Evolutionary conservation across 345 rosid genomes (phyloP).

Genomic region (Kandelia obovata): DNA sequence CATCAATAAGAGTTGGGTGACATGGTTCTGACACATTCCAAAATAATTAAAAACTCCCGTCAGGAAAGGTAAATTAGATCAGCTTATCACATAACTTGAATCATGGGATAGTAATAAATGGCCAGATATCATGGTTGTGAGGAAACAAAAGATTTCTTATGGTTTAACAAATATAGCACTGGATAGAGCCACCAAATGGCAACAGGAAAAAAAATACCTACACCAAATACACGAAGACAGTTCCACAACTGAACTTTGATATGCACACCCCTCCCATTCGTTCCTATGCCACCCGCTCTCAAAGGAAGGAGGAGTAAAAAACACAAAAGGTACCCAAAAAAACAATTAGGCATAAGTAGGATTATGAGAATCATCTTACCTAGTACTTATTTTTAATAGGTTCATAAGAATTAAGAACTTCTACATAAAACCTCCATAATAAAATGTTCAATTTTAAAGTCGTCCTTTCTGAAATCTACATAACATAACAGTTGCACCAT

Average conservation of each 20-base stretch:
- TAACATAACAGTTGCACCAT: background rate
- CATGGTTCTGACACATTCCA: background rate
- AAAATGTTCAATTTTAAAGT: background rate
- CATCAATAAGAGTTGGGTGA: background rate
- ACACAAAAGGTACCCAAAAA: background rate
- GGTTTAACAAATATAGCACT: background rate
- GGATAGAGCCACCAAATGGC: background rate
- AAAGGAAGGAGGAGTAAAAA: background rate
- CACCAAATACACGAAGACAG: background rate
- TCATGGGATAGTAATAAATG: background rate
- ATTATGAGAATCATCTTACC: constrained; percentile 40
- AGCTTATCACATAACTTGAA: background rate
- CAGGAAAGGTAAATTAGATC: background rate
- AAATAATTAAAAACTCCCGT: constrained; percentile 4
- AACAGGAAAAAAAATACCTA: background rate
- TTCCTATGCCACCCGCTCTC: background rate
- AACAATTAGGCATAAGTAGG: constrained; percentile 12
- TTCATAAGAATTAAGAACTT: constrained; percentile 47
- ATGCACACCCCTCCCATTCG: background rate
- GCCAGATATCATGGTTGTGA: constrained; percentile 1
- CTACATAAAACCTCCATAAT: constrained; percentile 60
- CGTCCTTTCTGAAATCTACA: background rate
- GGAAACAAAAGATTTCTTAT: constrained; percentile 1
- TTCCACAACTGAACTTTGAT: background rate
- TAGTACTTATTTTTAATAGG: constrained; percentile 45